Evolutionary conservation across 768 basidiomycete genomes (phyloP), one percentile per base, ranked within the genome.

Genomic region (Suillus luteus): DNA sequence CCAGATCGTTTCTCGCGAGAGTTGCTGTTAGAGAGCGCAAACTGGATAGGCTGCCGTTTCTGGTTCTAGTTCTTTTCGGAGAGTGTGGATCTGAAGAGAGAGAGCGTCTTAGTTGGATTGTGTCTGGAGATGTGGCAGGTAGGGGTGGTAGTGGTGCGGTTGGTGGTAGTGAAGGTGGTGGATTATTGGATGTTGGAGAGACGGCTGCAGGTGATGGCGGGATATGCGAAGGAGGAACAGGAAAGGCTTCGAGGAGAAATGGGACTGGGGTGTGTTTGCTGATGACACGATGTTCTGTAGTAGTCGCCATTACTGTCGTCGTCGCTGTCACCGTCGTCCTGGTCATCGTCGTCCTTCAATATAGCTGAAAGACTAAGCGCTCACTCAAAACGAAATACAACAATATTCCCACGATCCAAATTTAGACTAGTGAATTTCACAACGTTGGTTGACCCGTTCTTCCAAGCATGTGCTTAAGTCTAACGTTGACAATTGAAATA

Each of bases 81-180:
- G 37, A 27, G 17, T 27, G n/a, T 1, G 37, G 37, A 59, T 57
- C 43, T 60, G 52, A 48, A 3, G 46, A 48, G 12, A 22, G 22
- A 43, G 43, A 43, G 17, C 43, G 43, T 43, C 19, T 19, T 8
- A 43, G 19, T 8, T 19, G 33, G 27, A 58, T 6, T n/a, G 37
- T 38, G 1, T 54, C 48, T 5, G 85, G 79, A 2, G 86, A 86
- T 0, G 85, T 85, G 2, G 85, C 87, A 0, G 90, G 90, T 1
- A 90, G 67, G 3, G 90, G 87, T 0, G 90, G 89, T 3, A 90
- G 81, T 0, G 89, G 88, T 0, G 78, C 68, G 0, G 79, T 74
- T 0, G 89, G 89, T 0, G 88, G 89, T 1, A 76, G 78, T 0
- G 85, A 85, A 0, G 83, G 86, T 0, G 88, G 87, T 0, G 87